Evolutionary conservation across 208 protist species (phyloP).

Genomic region (Naegleria lovaniensis): DNA sequence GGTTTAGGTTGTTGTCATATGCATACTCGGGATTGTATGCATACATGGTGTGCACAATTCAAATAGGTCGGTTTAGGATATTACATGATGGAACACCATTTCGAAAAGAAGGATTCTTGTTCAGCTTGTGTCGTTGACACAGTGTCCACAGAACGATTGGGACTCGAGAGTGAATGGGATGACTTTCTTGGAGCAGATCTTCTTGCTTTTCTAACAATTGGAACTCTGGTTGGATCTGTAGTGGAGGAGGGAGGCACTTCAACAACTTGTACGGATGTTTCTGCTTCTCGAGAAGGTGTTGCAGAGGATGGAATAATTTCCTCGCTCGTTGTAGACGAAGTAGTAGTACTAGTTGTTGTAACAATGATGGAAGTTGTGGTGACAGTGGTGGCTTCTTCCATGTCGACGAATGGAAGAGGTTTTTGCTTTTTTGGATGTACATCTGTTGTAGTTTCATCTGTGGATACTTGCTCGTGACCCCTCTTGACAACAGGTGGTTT

Average conservation of each 20-base stretch:
- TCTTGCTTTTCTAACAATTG: neutral
- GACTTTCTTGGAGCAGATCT: neutral
- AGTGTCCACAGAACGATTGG: neutral
- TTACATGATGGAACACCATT: neutral
- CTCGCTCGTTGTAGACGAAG: neutral
- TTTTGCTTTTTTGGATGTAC: neutral
- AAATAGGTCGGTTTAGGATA: neutral
- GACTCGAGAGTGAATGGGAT: neutral
- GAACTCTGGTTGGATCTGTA: neutral
- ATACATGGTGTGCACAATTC: too few relatives aligned
- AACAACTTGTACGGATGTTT: too few relatives aligned
- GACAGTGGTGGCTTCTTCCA: neutral
- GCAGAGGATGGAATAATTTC: neutral
- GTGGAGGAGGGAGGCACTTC: too few relatives aligned
- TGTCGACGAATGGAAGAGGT: neutral
- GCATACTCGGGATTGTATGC: too few relatives aligned
- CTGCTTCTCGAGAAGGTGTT: too few relatives aligned
- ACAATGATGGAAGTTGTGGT: neutral
- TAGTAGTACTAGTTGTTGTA: neutral
- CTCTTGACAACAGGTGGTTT: neutral
- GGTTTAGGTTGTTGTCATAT: too few relatives aligned
- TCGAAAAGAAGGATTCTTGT: neutral
- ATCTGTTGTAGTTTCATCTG: neutral
- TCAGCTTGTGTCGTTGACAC: neutral
- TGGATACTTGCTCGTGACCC: neutral